phyloP scores from a whole-genome alignment of 1,284 basidiomycete species.

The Rhizoctonia solani region DNA sequence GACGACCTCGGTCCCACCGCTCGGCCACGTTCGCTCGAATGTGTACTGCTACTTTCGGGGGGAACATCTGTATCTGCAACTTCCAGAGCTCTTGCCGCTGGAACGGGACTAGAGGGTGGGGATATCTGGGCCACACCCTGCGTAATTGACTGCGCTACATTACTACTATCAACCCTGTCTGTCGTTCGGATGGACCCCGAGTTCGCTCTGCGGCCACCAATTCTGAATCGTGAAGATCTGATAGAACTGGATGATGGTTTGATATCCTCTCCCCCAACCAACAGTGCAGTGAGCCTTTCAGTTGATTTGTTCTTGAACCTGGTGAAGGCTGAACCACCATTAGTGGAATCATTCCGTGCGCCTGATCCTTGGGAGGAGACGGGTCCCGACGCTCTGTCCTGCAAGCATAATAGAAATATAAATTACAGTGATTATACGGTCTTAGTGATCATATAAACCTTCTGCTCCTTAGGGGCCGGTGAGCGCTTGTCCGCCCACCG shows the following conservation, averaged over 20 bases:
- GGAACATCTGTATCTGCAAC: constrained; percentile 15
- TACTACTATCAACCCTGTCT: not conserved
- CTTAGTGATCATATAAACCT: not conserved
- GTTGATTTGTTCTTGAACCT: not conserved
- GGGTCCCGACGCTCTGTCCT: not conserved
- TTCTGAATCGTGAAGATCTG: constrained; percentile 10
- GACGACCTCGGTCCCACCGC: constrained; percentile 1
- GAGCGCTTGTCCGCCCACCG: constrained; percentile 32
- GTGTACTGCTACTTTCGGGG: constrained; percentile 3
- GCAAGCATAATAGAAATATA: constrained; percentile 5
- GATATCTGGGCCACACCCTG: not conserved
- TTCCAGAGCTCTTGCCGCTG: not conserved
- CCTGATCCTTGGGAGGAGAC: not conserved
- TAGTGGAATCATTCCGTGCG: not conserved
- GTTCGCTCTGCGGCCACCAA: not conserved
- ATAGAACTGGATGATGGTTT: constrained; percentile 7
- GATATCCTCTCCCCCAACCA: not conserved
- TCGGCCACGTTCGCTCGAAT: not conserved
- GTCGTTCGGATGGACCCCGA: not conserved
- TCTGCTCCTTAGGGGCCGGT: not conserved
- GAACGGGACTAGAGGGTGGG: not conserved
- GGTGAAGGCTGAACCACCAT: not conserved
- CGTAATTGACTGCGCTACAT: not conserved
- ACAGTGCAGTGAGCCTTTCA: not conserved
- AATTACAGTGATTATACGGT: not conserved